These are phyloP conservation scores for Mariannaea sp. DNA, from an alignment of 2,329 filamentous ascomycete genomes.

Conservation along the genomic window DNA sequence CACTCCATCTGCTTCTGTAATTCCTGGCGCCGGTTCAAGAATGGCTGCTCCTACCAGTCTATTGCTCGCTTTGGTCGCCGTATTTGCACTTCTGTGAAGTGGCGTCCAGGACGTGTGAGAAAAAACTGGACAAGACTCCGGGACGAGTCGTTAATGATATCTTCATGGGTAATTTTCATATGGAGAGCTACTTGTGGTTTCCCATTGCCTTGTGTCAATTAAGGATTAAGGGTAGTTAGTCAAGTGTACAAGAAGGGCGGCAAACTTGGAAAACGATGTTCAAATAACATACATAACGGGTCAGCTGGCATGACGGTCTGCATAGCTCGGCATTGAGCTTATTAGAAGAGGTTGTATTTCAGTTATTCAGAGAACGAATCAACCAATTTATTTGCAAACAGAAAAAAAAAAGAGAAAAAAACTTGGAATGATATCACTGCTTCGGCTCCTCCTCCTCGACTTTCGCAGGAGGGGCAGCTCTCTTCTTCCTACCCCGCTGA, in stretches of 20 bases:
- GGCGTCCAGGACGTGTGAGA: not conserved
- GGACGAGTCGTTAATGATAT: slow-evolving; percentile 30
- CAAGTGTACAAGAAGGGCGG: too few relatives aligned
- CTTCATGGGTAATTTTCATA: slow-evolving; percentile 28
- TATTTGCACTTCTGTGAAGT: slow-evolving; percentile 48
- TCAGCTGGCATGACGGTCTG: not conserved
- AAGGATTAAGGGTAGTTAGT: not conserved
- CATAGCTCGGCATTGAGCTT: not conserved
- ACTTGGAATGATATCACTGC: not conserved
- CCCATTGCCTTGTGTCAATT: slow-evolving; percentile 22
- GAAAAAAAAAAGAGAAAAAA: too few relatives aligned
- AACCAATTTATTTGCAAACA: too few relatives aligned
- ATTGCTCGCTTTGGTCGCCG: slow-evolving; percentile 50
- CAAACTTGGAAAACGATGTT: not conserved
- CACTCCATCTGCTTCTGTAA: slow-evolving; percentile 24
- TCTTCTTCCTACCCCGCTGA: slow-evolving; percentile 58
- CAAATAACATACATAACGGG: not conserved
- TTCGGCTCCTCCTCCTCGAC: not conserved
- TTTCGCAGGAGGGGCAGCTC: slow-evolving; percentile 44
- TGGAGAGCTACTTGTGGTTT: slow-evolving; percentile 2
- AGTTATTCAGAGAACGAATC: not conserved
- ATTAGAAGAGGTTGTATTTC: not conserved
- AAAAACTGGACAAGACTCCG: slow-evolving; percentile 5
- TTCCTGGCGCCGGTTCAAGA: slow-evolving; percentile 35
- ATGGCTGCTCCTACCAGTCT: slow-evolving; percentile 49